Conservation (phyloP, 495 filamentous ascomycete genomes). For the Choiromyces venosus region DNA sequence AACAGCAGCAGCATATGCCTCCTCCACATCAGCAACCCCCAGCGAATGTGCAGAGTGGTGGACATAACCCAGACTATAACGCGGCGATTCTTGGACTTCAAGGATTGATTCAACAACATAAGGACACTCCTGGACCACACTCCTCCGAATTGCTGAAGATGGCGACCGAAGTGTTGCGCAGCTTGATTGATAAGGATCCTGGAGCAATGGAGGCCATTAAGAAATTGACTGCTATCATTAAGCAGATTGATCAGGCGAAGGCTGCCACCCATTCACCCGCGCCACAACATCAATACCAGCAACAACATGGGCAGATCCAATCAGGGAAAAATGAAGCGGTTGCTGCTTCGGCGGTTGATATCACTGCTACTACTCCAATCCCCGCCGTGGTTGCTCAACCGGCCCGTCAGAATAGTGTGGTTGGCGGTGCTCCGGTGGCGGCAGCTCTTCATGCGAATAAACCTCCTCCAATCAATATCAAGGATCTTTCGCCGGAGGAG, state of each 20-base stretch:
- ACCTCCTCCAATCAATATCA: neutral
- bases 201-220: neutral
- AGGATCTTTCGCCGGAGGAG: neutral
- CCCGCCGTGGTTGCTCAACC: no score
- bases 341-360: neutral
- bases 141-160: neutral
- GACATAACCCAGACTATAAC: neutral
- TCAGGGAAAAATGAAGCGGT: neutral
- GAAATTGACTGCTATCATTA: neutral
- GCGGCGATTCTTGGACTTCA: neutral
- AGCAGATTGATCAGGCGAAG: neutral
- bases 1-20: neutral
- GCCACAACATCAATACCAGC: neutral
- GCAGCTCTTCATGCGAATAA: neutral
- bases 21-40: neutral
- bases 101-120: neutral
- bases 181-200: neutral
- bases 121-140: neutral
- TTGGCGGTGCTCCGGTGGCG: neutral
- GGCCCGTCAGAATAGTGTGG: no score
- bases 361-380: neutral
- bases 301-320: neutral
- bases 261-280: neutral
- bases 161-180: neutral
- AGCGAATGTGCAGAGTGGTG: neutral